Percentiles rank a stretch among this genome's conserved stretches.
phyloP scores from a whole-genome alignment of 768 basidiomycete genomes.

The Collybiopsis luxurians region DNA sequence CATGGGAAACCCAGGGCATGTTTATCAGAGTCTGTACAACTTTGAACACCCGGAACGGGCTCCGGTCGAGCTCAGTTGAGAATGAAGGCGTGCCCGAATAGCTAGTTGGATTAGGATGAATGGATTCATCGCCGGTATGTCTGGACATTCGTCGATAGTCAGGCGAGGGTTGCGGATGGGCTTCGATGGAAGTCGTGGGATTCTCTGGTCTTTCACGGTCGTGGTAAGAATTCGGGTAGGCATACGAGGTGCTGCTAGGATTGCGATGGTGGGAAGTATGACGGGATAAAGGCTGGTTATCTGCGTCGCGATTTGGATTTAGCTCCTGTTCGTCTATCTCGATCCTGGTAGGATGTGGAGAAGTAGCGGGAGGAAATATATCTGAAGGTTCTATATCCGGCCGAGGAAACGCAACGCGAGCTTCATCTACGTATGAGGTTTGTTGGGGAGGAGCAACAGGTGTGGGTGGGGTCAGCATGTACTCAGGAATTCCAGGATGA shows the following conservation, averaged over 20 bases:
- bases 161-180: slow-evolving; percentile 1
- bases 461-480: slow-evolving; percentile 3
- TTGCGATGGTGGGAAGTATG: slow-evolving; percentile 2
- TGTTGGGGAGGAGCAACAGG: background rate
- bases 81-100: background rate
- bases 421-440: background rate
- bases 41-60: background rate
- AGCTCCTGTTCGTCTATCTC: slow-evolving; percentile 3
- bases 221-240: background rate
- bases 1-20: slow-evolving; percentile 5
- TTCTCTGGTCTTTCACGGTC: background rate
- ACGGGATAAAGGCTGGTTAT: background rate
- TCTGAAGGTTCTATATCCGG: background rate
- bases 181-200: background rate
- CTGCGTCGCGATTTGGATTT: slow-evolving; percentile 1
- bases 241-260: slow-evolving; percentile 2
- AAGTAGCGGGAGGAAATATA: background rate
- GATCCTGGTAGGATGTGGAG: slow-evolving; percentile 3
- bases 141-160: slow-evolving; percentile 5
- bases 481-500: background rate
- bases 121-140: background rate
- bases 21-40: background rate
- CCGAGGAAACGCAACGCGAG: background rate
- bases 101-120: background rate
- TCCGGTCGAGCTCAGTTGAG: slow-evolving; percentile 3